phyloP scores from a whole-genome alignment of 108 stramenopile genomes.

The Bacterosira constricta region DNA sequence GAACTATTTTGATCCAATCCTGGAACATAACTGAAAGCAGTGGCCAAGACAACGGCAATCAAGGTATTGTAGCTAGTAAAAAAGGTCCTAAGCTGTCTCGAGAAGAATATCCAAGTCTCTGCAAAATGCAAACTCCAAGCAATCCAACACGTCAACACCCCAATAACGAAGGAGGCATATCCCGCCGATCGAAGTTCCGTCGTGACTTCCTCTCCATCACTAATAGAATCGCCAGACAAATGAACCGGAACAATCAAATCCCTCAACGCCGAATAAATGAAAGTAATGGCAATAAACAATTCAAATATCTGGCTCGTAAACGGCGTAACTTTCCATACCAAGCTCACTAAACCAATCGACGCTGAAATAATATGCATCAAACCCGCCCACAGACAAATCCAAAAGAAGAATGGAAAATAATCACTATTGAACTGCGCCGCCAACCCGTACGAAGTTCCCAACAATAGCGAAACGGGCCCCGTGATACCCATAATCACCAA shows the following conservation, averaged over 20 bases:
- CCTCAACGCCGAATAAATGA: conserved; percentile 43
- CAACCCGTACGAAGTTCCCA: conserved; percentile 54
- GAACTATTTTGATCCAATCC: conserved; percentile 51
- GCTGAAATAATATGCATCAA: conserved; percentile 43
- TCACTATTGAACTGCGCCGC: conserved; percentile 50
- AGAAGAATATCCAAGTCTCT: conserved; percentile 49
- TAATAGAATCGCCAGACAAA: no score
- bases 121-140: conserved; percentile 56
- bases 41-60: conserved; percentile 49
- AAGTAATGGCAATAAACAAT: conserved; percentile 60
- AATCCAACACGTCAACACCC: conserved; percentile 41
- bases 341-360: conserved; percentile 47
- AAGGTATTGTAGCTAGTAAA: conserved; percentile 58
- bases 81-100: conserved; percentile 31
- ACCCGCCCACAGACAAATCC: conserved; percentile 61
- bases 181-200: conserved; percentile 26
- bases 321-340: conserved; percentile 63
- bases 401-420: conserved; percentile 68
- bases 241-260: conserved; percentile 49
- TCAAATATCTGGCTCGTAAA: conserved; percentile 74
- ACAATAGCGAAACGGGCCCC: conserved; percentile 62
- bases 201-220: neutral
- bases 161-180: conserved; percentile 46
- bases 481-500: conserved; percentile 70
- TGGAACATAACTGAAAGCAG: conserved; percentile 53